Conservation (phyloP, 208 protist species). For the Trypanosoma cruzi region DNA sequence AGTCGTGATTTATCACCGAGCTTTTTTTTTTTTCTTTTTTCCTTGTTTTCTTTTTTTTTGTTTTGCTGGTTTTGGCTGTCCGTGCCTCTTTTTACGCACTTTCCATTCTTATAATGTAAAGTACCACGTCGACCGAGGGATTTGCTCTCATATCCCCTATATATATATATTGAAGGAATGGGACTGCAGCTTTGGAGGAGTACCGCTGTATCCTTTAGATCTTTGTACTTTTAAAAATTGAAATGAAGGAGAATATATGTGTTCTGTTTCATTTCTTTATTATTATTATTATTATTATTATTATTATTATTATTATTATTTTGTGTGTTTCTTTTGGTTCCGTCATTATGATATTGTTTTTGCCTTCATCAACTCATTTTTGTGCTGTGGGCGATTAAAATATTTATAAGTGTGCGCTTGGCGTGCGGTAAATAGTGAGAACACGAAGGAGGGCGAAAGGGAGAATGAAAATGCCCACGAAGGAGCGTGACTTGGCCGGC, state of each 20-base stretch:
- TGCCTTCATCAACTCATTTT: conserved; percentile 10
- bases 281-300: conserved; percentile 22
- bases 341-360: neutral
- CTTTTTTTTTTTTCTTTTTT: conserved; percentile 10
- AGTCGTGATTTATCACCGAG: neutral
- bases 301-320: no score
- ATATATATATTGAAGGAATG: neutral
- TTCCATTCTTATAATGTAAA: conserved; percentile 4
- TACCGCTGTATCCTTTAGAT: neutral
- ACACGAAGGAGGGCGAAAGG: neutral
- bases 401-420: neutral
- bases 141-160: neutral
- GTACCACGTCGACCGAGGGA: neutral
- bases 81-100: neutral
- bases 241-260: conserved; percentile 10
- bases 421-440: neutral
- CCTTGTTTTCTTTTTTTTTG: neutral
- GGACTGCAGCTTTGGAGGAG: neutral
- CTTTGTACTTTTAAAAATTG: conserved; percentile 8
- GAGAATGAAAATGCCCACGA: conserved; percentile 25
- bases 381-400: neutral
- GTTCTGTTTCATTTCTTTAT: conserved; percentile 11
- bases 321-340: neutral
- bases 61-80: conserved; percentile 11
- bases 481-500: conserved; percentile 79